These are phyloP conservation scores for Verticillium nubilum DNA, from an alignment of 2,329 filamentous ascomycete genomes.

Conservation along the genomic window DNA sequence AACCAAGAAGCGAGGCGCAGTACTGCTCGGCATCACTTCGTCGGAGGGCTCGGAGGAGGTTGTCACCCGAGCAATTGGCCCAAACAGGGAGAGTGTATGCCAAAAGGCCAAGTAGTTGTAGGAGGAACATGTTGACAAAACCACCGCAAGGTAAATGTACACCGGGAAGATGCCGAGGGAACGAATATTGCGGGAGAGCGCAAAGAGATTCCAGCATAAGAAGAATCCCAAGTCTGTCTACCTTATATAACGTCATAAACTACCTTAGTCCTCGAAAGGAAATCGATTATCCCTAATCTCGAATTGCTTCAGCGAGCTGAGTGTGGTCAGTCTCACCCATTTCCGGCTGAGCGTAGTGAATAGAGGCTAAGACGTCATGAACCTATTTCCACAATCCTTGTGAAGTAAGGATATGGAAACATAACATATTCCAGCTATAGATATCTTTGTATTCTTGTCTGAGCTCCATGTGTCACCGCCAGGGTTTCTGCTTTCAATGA, in stretches of 20 bases:
- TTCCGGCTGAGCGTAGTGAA: not conserved
- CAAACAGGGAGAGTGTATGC: not conserved
- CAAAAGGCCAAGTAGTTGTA: not conserved
- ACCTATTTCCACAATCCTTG: not conserved
- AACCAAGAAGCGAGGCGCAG: constrained; percentile 3
- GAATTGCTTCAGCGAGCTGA: not conserved
- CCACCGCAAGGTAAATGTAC: not conserved
- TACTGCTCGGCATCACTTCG: constrained; percentile 7
- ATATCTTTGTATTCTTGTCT: too few species aligned
- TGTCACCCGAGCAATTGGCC: constrained; percentile 3
- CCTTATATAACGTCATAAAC: too few species aligned
- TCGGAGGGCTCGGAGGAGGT: constrained; percentile 9
- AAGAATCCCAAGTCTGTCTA: too few species aligned
- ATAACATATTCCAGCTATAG: too few species aligned
- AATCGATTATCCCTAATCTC: too few species aligned
- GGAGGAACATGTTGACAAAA: not conserved
- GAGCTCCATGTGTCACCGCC: not conserved
- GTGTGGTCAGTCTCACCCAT: not conserved
- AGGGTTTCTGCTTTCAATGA: too few species aligned
- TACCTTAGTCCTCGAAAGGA: too few species aligned
- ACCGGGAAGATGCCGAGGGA: not conserved
- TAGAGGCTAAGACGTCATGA: not conserved
- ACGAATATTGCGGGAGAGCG: too few species aligned
- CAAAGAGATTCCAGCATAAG: too few species aligned
- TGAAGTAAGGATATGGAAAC: too few species aligned